Evolutionary conservation across 352 stramenopile species (phyloP), one percentile per base, ranked within the genome.

Genomic region (Phytopythium aichiense): DNA sequence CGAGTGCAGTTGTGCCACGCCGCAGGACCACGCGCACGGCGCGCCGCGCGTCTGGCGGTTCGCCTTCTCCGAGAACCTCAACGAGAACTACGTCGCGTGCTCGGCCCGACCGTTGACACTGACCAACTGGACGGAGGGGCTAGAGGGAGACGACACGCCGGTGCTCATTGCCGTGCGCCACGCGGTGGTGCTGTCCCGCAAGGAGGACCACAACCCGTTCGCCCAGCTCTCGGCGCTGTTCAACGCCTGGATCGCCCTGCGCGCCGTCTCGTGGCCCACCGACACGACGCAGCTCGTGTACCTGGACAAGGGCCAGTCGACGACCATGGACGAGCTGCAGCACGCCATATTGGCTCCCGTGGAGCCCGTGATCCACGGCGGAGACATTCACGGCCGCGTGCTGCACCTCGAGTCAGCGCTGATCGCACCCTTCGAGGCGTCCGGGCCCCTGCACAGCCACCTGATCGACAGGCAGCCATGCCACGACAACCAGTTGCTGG

Each of bases 161-260:
- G 20, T 46, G 15, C 20, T 46, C 40, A 22, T 46, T 6, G 40
- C 40, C 7, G 40, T 22, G 7, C 40, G 40, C 40, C 15, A 46
- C 16, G 16, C 40, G 18, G 40, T 46, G 5, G 40, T 46, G 5
- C 20, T 46, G 40, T 46, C 40, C 40, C 40, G 40, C 13, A 46
- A 46, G 6, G 72, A 87, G 33, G 77, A 84, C 56, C 73, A 83
- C 43, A 84, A 84, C 49, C 75, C 77, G 46, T 87, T 83, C 57
- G 81, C 81, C 55, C 74, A 84, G 59, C 69, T 84, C 23, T 73
- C 73, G n/a, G 63, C 67, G 28, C 63, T 64, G 5, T 56, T 83
- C 4, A 81, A 83, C 53, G 61, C 73, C 30, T 84, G 73, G 72
- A 69, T 77, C 28, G 66, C 77, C 50, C 20, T 80, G 1, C 62